Evolutionary conservation across 495 filamentous ascomycete species (phyloP).

Genomic region (Penicilliopsis zonata): DNA sequence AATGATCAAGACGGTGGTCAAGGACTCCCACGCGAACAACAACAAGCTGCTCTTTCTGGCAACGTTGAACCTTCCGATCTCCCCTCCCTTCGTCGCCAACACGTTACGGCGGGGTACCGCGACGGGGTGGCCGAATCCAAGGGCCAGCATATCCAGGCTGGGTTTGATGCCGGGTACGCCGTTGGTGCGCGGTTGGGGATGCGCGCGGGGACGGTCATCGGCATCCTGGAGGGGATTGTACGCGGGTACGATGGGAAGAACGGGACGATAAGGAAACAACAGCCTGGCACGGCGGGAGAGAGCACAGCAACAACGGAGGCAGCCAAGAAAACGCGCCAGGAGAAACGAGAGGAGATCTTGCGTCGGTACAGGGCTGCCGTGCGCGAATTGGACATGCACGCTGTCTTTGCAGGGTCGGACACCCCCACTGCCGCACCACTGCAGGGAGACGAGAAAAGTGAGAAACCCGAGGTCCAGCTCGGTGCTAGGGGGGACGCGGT

Average conservation of each 20-base stretch:
- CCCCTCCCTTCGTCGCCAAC: constrained; percentile 59
- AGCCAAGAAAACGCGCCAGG: constrained; percentile 10
- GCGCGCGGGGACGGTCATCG: constrained; percentile 56
- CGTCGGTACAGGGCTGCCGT: constrained; percentile 39
- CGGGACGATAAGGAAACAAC: constrained; percentile 18
- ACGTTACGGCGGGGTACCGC: constrained; percentile 81
- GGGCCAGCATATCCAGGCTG: constrained; percentile 53
- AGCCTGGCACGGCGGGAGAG: constrained; percentile 7
- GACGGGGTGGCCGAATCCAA: constrained; percentile 72
- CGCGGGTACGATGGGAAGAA: constrained; percentile 23
- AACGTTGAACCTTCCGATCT: constrained; percentile 50
- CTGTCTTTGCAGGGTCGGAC: constrained; percentile 48
- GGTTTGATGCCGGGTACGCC: constrained; percentile 80
- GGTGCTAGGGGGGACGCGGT: constrained; percentile 21
- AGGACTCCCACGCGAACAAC: constrained; percentile 1
- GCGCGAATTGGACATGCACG: constrained; percentile 46
- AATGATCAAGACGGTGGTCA: not conserved
- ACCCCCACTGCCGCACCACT: no score
- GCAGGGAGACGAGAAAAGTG: constrained; percentile 19
- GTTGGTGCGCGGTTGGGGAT: constrained; percentile 70
- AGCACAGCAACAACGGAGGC: constrained; percentile 4
- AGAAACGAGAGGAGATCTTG: constrained; percentile 20
- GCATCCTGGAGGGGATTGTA: constrained; percentile 54
- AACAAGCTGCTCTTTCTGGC: no score
- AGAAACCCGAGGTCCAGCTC: constrained; percentile 14